Percentiles rank a stretch among this genome's conserved stretches.
These are phyloP conservation scores for Fagus sylvatica DNA, from an alignment of 306 rosid genomes.

Conservation along the genomic window DNA sequence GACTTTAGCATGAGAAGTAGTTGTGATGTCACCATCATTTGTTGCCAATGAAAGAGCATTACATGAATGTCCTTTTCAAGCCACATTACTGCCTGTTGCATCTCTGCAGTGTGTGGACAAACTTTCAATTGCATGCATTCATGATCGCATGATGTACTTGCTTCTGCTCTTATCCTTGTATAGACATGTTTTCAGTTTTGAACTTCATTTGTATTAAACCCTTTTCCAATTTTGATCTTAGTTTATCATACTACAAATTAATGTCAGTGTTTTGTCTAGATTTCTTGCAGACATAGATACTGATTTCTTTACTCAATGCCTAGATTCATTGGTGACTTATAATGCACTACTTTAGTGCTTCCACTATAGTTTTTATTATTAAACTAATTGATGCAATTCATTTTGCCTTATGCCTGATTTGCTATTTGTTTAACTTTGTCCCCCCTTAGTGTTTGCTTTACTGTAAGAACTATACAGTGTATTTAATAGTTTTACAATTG, in stretches of 20 bases:
- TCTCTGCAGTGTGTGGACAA: conserved; percentile 29
- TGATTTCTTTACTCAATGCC: neutral
- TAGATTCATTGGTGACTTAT: neutral
- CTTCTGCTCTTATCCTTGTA: conserved; percentile 26
- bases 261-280: neutral
- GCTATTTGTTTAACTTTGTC: neutral
- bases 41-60: conserved; percentile 16
- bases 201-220: neutral
- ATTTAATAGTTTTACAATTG: neutral
- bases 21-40: conserved; percentile 72
- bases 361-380: neutral
- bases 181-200: neutral
- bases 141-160: conserved; percentile 31
- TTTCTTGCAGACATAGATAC: neutral
- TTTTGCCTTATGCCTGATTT: neutral
- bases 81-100: conserved; percentile 27
- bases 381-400: neutral
- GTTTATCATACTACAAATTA: neutral
- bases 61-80: conserved; percentile 47
- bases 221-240: neutral
- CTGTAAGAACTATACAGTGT: neutral
- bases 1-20: conserved; percentile 63
- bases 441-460: neutral
- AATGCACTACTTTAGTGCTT: conserved; percentile 8
- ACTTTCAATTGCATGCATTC: conserved; percentile 38